Base-by-base conservation (phyloP, 257 asterid species). In the Euphrasia confusa region DNA sequence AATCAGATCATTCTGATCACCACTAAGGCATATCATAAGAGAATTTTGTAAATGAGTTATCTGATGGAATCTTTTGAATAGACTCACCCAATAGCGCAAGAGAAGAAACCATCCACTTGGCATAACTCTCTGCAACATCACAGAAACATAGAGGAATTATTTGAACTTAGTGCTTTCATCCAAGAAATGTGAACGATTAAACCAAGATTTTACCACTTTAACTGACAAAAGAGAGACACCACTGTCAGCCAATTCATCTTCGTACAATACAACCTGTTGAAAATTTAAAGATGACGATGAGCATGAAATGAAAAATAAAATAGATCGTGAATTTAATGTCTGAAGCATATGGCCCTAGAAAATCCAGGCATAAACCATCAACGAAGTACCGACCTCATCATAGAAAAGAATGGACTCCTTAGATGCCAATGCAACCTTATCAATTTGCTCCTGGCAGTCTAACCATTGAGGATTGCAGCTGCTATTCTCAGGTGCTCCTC, bases 171-270 rank as follows among this genome's bases (percentile, higher is more conserved):
- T 59, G 64, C 70, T 75, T 72, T 58, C 52, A 63, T 48, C 58
- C 26, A 54, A 64, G 60, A 57, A 71, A 33, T 32, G 14, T 49
- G 48, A 26, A 58, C 56, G 57, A 50, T 60, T 67, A 9, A 63
- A 39, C 28, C 64, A 50, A 58, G 65, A 64, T 9, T 71, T 76
- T 89, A 93, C 99, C 95, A 93, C 88, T 93, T 93, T 87, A 52
- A 85, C 96, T 0, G 97, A 87, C 84, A 93, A 76, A 72, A 93
- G 95, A 63, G 99, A 90, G 76, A 87, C 78, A 63, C 99, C 99
- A 68, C 75, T 93, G 75, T 93, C 99, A 81, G 94, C 97, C 75
- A 93, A 79, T 80, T 93, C 99, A 75, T 93, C 99, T 84, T 89
- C 99, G 69, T 89, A 93, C 76, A 93, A 71, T 66, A 93, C 60